Percentiles rank a stretch among this genome's conserved stretches.
These are phyloP conservation scores for Globisporangium solare DNA, from an alignment of 352 stramenopile genomes.

Conservation along the genomic window DNA sequence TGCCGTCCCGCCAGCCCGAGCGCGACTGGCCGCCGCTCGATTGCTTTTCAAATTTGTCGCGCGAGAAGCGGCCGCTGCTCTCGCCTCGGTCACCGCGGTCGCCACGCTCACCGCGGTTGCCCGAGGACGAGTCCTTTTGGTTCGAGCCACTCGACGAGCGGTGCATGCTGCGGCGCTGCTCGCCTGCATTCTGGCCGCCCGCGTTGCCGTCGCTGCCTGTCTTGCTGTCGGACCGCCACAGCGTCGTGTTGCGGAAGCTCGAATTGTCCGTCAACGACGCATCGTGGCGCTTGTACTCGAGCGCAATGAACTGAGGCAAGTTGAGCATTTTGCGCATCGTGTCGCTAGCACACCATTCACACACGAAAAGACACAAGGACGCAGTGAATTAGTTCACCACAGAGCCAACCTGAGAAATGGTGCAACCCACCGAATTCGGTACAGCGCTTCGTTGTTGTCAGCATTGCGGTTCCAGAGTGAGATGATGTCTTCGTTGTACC, in stretches of 20 bases:
- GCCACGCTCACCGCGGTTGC: conserved; percentile 9
- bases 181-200: conserved; percentile 32
- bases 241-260: conserved; percentile 74
- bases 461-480: conserved; percentile 93
- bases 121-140: conserved; percentile 13
- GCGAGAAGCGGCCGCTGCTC: conserved; percentile 42
- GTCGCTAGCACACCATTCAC: conserved; percentile 23
- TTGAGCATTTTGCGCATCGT: conserved; percentile 89
- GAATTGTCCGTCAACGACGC: conserved; percentile 79
- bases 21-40: conserved; percentile 25
- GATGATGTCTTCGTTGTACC: conserved; percentile 93
- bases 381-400: background rate
- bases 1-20: conserved; percentile 55
- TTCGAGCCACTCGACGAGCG: conserved; percentile 12
- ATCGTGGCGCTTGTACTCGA: conserved; percentile 92
- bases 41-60: conserved; percentile 36
- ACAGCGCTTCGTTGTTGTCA: conserved; percentile 88
- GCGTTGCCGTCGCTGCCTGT: conserved; percentile 27
- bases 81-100: conserved; percentile 14
- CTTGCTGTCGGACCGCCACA: conserved; percentile 55
- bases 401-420: background rate
- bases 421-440: conserved; percentile 59
- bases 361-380: background rate
- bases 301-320: conserved; percentile 85
- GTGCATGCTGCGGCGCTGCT: conserved; percentile 13